phyloP scores from a whole-genome alignment of 1,284 basidiomycete species.

The Phellinidium pouzarii region DNA sequence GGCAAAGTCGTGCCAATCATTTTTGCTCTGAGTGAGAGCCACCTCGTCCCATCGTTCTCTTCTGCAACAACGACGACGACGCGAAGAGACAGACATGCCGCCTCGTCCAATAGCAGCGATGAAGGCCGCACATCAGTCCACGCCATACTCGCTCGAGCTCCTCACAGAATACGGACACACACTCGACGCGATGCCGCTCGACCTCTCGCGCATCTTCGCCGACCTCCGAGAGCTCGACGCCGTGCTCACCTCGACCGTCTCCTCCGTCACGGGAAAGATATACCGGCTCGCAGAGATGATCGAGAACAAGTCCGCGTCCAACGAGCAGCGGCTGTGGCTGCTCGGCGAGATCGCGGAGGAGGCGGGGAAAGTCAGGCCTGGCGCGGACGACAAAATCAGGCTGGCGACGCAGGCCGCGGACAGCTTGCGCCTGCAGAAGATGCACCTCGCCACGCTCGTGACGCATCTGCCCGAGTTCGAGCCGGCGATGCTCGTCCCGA shows the following conservation, averaged over 20 bases:
- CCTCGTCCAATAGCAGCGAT: conserved; percentile 14
- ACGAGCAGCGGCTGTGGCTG: conserved; percentile 79
- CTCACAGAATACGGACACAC: conserved; percentile 85
- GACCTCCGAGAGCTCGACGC: conserved; percentile 98
- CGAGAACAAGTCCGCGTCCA: conserved; percentile 58
- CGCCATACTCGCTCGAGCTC: conserved; percentile 51
- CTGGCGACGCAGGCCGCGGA: conserved; percentile 94
- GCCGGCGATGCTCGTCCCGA: conserved; percentile 46
- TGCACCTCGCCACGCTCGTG: conserved; percentile 63
- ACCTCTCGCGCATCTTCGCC: conserved; percentile 90
- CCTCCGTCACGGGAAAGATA: conserved; percentile 75
- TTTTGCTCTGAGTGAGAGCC: no score
- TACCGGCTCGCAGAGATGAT: conserved; percentile 69
- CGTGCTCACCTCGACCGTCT: conserved; percentile 84
- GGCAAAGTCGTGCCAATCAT: no score
- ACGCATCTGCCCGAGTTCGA: conserved; percentile 65
- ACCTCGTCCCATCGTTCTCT: no score
- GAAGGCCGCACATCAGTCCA: conserved; percentile 16
- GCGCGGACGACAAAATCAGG: conserved; percentile 98
- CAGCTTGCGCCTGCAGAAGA: conserved; percentile 68
- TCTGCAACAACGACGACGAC: conserved; percentile 1
- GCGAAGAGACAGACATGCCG: no score
- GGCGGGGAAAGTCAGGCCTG: conserved; percentile 85
- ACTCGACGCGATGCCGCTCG: conserved; percentile 89
- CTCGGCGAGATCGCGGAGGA: conserved; percentile 93